These are phyloP conservation scores for Cutaneotrichosporon sp. DNA, from an alignment of 1,284 basidiomycete genomes.

Conservation along the genomic window DNA sequence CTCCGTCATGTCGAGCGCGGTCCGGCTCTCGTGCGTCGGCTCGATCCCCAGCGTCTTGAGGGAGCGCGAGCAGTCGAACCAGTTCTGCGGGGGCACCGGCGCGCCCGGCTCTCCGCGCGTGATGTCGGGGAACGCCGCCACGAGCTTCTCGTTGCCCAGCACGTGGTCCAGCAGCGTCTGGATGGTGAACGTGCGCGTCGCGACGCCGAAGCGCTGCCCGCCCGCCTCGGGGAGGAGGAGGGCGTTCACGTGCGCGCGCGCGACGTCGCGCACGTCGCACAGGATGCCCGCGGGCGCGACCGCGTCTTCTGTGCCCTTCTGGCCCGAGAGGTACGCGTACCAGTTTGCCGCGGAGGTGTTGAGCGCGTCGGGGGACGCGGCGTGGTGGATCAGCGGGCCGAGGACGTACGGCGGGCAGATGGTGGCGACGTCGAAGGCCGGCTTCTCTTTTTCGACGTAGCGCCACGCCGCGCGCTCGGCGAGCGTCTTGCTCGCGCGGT, in stretches of 20 bases:
- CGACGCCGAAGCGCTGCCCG: conserved; percentile 29
- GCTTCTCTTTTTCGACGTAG: conserved; percentile 41
- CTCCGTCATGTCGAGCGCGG: conserved; percentile 33
- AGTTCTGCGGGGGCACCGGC: conserved; percentile 27
- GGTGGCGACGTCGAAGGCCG: conserved; percentile 29
- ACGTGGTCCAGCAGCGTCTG: conserved; percentile 30
- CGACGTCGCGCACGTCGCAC: conserved; percentile 34
- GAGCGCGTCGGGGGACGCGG: conserved; percentile 20
- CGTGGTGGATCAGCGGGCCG: conserved; percentile 33
- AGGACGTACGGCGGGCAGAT: conserved; percentile 35
- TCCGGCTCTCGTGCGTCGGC: conserved; percentile 21
- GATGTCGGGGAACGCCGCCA: conserved; percentile 25
- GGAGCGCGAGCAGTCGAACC: conserved; percentile 29
- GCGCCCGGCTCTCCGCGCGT: conserved; percentile 18
- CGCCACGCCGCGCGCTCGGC: conserved; percentile 50
- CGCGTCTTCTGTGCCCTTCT: conserved; percentile 31
- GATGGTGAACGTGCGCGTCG: conserved; percentile 28
- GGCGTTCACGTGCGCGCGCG: conserved; percentile 26
- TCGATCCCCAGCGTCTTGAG: conserved; percentile 18
- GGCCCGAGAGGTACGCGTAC: conserved; percentile 29
- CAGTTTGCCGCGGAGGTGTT: conserved; percentile 35
- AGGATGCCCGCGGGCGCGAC: conserved; percentile 30
- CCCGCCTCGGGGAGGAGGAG: conserved; percentile 26
- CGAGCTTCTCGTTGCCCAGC: conserved; percentile 4
- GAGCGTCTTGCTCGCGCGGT: conserved; percentile 49